phyloP scores from a whole-genome alignment of 768 basidiomycete genomes.

The Symmetrospora coprosmae region DNA sequence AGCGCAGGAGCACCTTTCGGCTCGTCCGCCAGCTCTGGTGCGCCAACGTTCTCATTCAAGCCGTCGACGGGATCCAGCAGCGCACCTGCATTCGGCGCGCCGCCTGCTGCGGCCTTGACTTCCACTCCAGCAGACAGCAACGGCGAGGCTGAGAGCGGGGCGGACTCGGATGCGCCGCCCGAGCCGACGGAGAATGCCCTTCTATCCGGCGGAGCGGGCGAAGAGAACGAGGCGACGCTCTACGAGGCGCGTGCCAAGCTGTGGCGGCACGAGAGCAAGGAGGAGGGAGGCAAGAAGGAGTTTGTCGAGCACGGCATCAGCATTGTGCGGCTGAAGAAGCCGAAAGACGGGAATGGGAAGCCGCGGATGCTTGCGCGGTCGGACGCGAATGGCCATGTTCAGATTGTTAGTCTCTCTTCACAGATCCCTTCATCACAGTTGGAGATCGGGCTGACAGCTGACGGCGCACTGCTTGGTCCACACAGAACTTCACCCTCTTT shows the following conservation, averaged over 20 bases:
- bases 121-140: neutral
- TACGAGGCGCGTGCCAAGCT: slow-evolving; percentile 7
- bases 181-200: neutral
- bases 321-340: slow-evolving; percentile 8
- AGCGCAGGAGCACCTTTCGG: too few relatives aligned
- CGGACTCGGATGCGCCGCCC: neutral
- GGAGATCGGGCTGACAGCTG: neutral
- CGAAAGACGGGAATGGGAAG: slow-evolving; percentile 15
- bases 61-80: too few relatives aligned
- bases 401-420: neutral
- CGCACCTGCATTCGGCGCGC: neutral
- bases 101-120: slow-evolving; percentile 5
- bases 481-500: slow-evolving; percentile 4
- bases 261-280: slow-evolving; percentile 6
- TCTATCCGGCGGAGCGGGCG: slow-evolving; percentile 8
- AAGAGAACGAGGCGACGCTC: slow-evolving; percentile 13
- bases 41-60: slow-evolving; percentile 1
- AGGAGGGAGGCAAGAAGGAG: neutral
- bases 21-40: neutral
- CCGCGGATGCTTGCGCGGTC: slow-evolving; percentile 8
- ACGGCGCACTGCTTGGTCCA: too few relatives aligned
- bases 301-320: slow-evolving; percentile 15
- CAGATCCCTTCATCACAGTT: neutral
- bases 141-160: neutral
- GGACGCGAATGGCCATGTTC: slow-evolving; percentile 15